Percentiles rank a stretch among this genome's conserved stretches.
Conservation (phyloP, 257 asterid genomes). For the Nyctanthes arbortristis region DNA sequence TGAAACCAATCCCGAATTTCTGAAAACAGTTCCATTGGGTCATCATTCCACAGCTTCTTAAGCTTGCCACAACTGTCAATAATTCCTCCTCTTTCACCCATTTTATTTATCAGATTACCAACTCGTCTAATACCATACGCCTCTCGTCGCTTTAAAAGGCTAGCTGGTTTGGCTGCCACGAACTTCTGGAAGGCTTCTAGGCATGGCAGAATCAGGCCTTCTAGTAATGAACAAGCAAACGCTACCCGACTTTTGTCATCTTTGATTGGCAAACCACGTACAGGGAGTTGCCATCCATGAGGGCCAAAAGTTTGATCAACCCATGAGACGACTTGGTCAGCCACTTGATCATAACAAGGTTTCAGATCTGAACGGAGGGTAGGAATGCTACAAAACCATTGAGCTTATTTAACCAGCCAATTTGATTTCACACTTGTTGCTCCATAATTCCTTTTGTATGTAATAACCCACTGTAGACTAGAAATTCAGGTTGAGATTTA, state of each 20-base stretch:
- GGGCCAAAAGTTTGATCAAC: slow-evolving; percentile 76
- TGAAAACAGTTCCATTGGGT: slow-evolving; percentile 41
- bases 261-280: slow-evolving; percentile 54
- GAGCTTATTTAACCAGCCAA: slow-evolving; percentile 77
- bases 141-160: slow-evolving; percentile 74
- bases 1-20: slow-evolving; percentile 82
- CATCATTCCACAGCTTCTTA: slow-evolving; percentile 52
- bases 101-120: slow-evolving; percentile 56
- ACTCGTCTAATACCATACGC: slow-evolving; percentile 63
- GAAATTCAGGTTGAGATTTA: slow-evolving; percentile 68
- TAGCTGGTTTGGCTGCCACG: slow-evolving; percentile 69
- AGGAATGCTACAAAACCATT: slow-evolving; percentile 63
- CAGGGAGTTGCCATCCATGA: slow-evolving; percentile 75
- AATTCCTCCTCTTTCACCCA: slow-evolving; percentile 39
- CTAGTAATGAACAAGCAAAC: slow-evolving; percentile 66
- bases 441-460: slow-evolving; percentile 75
- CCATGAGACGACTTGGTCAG: slow-evolving; percentile 69
- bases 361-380: slow-evolving; percentile 73
- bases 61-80: slow-evolving; percentile 57
- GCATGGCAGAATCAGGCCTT: slow-evolving; percentile 80
- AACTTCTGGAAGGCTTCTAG: slow-evolving; percentile 44
- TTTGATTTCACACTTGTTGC: slow-evolving; percentile 66
- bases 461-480: slow-evolving; percentile 74
- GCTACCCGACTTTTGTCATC: slow-evolving; percentile 47
- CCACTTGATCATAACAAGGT: slow-evolving; percentile 57